Evolutionary conservation across 805 yeast species (phyloP).

Genomic region (Metahyphopichia silvanorum): DNA sequence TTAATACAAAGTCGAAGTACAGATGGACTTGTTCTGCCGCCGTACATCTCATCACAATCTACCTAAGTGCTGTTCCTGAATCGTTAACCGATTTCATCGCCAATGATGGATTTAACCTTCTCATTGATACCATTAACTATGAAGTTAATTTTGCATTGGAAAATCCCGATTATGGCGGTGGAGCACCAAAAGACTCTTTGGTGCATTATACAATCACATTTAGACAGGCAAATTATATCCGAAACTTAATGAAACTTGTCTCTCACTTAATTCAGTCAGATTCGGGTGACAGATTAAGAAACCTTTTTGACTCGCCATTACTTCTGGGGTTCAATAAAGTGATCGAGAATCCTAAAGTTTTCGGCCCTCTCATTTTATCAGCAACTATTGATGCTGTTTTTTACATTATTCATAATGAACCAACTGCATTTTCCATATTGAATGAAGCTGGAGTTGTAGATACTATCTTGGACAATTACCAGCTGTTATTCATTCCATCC

Average conservation of each 20-base stretch:
- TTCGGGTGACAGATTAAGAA: constrained; percentile 80
- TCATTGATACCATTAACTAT: constrained; percentile 57
- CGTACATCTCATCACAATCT: constrained; percentile 51
- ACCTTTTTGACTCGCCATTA: constrained; percentile 82
- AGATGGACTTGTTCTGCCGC: constrained; percentile 63
- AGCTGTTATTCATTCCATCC: constrained; percentile 52
- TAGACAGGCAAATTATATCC: constrained; percentile 50
- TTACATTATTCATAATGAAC: constrained; percentile 81
- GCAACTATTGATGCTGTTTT: constrained; percentile 62
- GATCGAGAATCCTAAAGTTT: constrained; percentile 50
- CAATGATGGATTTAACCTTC: constrained; percentile 58
- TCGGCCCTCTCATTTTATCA: constrained; percentile 66
- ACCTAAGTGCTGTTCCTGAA: constrained; percentile 43
- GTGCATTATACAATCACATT: constrained; percentile 53
- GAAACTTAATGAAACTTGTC: constrained; percentile 59
- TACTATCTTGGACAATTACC: constrained; percentile 56
- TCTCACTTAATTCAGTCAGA: constrained; percentile 65
- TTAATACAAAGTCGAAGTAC: constrained; percentile 48
- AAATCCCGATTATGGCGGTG: constrained; percentile 56
- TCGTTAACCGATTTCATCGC: constrained; percentile 62
- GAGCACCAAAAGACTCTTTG: constrained; percentile 49
- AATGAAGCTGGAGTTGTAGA: constrained; percentile 76
- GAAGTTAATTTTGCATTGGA: constrained; percentile 65
- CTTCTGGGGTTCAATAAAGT: constrained; percentile 58
- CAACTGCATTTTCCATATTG: constrained; percentile 79